Conservation (phyloP, 805 yeast genomes). For the Saturnispora hagleri region DNA sequence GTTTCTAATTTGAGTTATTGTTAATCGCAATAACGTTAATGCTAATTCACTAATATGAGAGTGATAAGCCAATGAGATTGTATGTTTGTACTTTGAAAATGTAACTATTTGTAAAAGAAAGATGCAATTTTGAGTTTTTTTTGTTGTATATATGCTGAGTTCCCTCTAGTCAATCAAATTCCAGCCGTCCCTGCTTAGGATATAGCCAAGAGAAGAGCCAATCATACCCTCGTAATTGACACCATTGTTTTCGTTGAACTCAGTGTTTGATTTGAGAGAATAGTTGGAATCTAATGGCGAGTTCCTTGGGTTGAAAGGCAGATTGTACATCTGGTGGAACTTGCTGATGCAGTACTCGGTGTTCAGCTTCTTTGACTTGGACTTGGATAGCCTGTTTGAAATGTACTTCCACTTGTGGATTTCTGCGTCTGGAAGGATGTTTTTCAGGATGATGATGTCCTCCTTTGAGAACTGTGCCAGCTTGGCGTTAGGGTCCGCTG, state of each 20-base stretch:
- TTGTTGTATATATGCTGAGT: background rate
- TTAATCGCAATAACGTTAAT: too few relatives aligned
- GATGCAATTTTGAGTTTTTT: background rate
- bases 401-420: constrained; percentile 28
- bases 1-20: too few relatives aligned
- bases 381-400: constrained; percentile 24
- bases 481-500: constrained; percentile 21
- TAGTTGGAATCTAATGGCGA: constrained; percentile 18
- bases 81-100: background rate
- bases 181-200: constrained; percentile 27
- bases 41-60: background rate
- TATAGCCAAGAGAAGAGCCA: constrained; percentile 28
- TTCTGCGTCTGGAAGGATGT: constrained; percentile 25
- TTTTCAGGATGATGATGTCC: constrained; percentile 22
- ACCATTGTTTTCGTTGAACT: constrained; percentile 2
- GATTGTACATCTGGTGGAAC: constrained; percentile 26
- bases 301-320: constrained; percentile 25
- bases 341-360: constrained; percentile 25
- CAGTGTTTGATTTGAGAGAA: constrained; percentile 12
- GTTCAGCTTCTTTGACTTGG: constrained; percentile 24
- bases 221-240: constrained; percentile 25
- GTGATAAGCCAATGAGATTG: background rate
- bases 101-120: background rate
- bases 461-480: constrained; percentile 24
- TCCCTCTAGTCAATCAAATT: constrained; percentile 13